Evolutionary conservation across 2,329 filamentous ascomycete species (phyloP).

Genomic region (Fusarium verticillioides): DNA sequence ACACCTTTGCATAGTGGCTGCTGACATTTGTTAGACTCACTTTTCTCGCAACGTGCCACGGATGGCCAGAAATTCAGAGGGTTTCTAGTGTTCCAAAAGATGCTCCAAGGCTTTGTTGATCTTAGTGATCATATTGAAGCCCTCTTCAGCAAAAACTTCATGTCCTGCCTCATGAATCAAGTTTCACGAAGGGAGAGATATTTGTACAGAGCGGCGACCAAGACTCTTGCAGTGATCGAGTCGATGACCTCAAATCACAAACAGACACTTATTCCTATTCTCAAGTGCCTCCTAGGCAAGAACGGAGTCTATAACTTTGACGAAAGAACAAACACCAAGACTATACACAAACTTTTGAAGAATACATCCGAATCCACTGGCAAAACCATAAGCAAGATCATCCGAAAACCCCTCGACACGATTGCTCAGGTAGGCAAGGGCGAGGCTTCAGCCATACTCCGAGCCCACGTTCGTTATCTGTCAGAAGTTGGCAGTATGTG

Average conservation of each 20-base stretch:
- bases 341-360: conserved; percentile 78
- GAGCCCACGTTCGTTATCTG: conserved; percentile 65
- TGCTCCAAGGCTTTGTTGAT: conserved; percentile 67
- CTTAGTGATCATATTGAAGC: conserved; percentile 59
- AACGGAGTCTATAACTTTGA: conserved; percentile 84
- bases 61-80: conserved; percentile 93
- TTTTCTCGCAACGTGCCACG: conserved; percentile 85
- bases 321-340: conserved; percentile 85
- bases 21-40: conserved; percentile 68
- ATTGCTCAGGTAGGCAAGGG: conserved; percentile 30
- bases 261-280: conserved; percentile 65
- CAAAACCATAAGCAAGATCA: conserved; percentile 60
- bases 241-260: conserved; percentile 68
- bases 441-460: conserved; percentile 51
- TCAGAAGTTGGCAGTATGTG: conserved; percentile 53
- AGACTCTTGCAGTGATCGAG: conserved; percentile 78
- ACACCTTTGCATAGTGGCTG: neutral
- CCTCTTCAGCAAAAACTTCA: conserved; percentile 85
- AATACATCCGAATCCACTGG: conserved; percentile 67
- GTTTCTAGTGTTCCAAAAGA: conserved; percentile 85
- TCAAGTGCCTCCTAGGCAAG: conserved; percentile 75
- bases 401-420: conserved; percentile 56
- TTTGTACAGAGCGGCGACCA: conserved; percentile 81
- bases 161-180: conserved; percentile 85
- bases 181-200: conserved; percentile 79